Base-by-base conservation (phyloP, 2,329 filamentous ascomycete genomes). In the Trichoderma oligosporum region DNA sequence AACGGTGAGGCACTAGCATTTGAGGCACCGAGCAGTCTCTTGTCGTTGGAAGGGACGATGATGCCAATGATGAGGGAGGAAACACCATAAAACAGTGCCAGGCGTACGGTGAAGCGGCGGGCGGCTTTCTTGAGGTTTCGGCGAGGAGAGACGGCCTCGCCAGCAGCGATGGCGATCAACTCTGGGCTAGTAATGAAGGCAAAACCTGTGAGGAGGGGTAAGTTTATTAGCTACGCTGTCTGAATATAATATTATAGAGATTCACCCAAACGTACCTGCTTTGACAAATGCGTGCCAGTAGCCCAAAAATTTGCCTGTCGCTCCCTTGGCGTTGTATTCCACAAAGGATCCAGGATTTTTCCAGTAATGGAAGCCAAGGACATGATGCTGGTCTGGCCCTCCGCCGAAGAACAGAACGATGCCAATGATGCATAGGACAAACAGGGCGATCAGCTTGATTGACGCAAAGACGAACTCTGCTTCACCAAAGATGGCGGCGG, bases 51-150 rank as follows among this genome's bases (percentile, higher is more conserved):
- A 1, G 90, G 78, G 6, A 83, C 81, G 56, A 86, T 75, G 64
- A 83, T 76, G 52, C 84, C 83, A 42, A 87, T 80, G 60, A 85
- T 72, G 61, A 87, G 76, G 24, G 82, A 80, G 3, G 80, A 78
- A n/a, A 86, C 68, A 6, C 84, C 81, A 67, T 87, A 87, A 69
- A 87, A 87, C 62, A 85, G 65, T 41, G 82, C 76, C 16, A 87
- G 78, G 61, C 84, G 82, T 73, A 76, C 84, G 63, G 86, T 76
- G 63, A 85, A 85, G 42, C 82, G 79, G 14, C 78, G 74, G 4
- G 83, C 82, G 0, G 84, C 84, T 72, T 84, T 85, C 57, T 85
- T 85, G 57, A 88, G 82, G 71, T 85, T 86, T 65, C 80, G 78
- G 52, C 83, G 79, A 2, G 85, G 86, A 20, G 84, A 81, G 24